A percentile compares a stretch with the other conserved stretches of the same genome.
These are phyloP conservation scores for Arctostaphylos glauca DNA, from an alignment of 148 eudicot genomes.

Conservation along the genomic window DNA sequence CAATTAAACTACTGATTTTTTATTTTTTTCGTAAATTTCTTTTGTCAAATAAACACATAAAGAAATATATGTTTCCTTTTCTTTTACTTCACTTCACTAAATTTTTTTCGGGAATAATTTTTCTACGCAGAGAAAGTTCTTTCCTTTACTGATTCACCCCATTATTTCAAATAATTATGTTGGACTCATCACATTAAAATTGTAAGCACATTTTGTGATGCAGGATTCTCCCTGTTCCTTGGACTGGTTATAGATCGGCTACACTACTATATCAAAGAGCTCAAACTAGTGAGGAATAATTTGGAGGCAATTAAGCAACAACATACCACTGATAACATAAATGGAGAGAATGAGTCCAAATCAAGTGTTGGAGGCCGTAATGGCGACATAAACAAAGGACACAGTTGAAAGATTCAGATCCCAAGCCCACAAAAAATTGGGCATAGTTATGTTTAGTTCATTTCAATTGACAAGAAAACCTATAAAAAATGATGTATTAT, in stretches of 20 bases:
- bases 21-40: too few species aligned
- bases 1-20: too few species aligned
- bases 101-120: too few species aligned
- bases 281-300: not conserved
- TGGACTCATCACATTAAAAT: not conserved
- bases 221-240: constrained; percentile 25
- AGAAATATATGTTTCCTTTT: too few species aligned
- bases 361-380: too few species aligned
- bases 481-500: not conserved
- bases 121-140: not conserved
- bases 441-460: not conserved
- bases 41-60: too few species aligned
- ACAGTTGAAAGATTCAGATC: not conserved
- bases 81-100: too few species aligned
- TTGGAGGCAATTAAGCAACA: constrained; percentile 14
- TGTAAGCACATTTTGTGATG: not conserved
- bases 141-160: not conserved
- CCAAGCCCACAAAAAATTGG: not conserved
- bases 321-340: too few species aligned
- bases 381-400: not conserved
- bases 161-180: not conserved
- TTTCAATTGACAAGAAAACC: not conserved
- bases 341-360: not conserved
- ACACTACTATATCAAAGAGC: constrained; percentile 18
- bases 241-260: constrained; percentile 20